Percentiles rank a stretch among this genome's conserved stretches.
phyloP scores from a whole-genome alignment of 257 asterid genomes.

The Jasminum sambac region DNA sequence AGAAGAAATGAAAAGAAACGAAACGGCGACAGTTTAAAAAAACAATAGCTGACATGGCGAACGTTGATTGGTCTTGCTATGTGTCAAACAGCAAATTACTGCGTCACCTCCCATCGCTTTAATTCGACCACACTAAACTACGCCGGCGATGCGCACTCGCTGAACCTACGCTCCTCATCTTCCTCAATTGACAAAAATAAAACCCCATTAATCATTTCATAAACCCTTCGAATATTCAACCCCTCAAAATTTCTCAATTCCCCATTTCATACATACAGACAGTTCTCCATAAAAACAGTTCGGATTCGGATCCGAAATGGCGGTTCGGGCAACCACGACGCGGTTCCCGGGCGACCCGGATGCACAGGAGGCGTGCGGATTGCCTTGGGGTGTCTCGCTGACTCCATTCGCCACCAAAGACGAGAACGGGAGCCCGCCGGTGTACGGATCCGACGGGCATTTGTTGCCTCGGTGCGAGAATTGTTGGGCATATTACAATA shows the following conservation, averaged over 20 bases:
- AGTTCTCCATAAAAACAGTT: background rate
- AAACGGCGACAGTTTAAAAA: no score
- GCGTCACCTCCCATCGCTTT: background rate
- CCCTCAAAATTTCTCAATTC: conserved; percentile 1
- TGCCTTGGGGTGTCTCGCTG: conserved; percentile 88
- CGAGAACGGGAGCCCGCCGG: conserved; percentile 79
- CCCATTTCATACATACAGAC: background rate
- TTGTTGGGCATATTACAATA: conserved; percentile 91
- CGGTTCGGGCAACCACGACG: conserved; percentile 72
- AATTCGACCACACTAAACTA: background rate
- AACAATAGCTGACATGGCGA: background rate
- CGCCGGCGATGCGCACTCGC: conserved; percentile 22
- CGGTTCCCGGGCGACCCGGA: conserved; percentile 76
- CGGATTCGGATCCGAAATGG: conserved; percentile 54
- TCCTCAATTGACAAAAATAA: background rate
- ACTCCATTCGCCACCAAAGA: conserved; percentile 87
- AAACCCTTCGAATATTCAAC: background rate
- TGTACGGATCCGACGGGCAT: conserved; percentile 88
- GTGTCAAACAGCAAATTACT: background rate
- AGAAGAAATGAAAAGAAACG: no score
- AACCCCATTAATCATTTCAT: background rate
- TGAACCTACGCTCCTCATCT: conserved; percentile 20
- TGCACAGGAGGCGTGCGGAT: conserved; percentile 70
- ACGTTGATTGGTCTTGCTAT: background rate
- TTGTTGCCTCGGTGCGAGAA: conserved; percentile 88